Base-by-base conservation (phyloP, 2,329 filamentous ascomycete genomes). In the Calonectria pteridis region DNA sequence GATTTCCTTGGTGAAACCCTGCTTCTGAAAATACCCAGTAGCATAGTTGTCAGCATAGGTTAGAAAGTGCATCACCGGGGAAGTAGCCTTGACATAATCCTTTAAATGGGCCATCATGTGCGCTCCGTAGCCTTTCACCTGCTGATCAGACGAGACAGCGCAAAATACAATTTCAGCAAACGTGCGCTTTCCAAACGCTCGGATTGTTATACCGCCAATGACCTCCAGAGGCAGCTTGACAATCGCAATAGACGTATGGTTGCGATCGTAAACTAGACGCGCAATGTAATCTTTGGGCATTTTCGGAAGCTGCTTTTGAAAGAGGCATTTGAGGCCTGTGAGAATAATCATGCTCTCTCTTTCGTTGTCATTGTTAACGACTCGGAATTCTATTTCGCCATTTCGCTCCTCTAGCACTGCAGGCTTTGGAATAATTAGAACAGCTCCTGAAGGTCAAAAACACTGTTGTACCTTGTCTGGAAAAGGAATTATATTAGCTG, bases 261-360 rank as follows among this genome's bases (percentile, higher is more conserved):
- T 98, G 65, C 97, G 93, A 85, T 99, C 97, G 86, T 99, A 99
- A 72, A 99, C 97, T 9, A 99, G 91, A 46, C 97, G 94, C 4
- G 97, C 97, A 79, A 99, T 98, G 84, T 99, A 99, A 82, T 98
- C 97, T 85, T 98, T 98, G 18, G 97, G 97, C 97, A 99, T 99
- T 85, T 98, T 98, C 0, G 97, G 97, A 7, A 99, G 89, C 83
- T 99, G 97, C 81, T 98, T 98, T 84, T 99, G 97, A 81, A 99
- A 98, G 77, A 99, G 97, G 83, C 96, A 98, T 84, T 98, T 99
- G 69, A 99, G 88, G 14, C 97, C 97, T 0, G 96, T 98, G 73
- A 99, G 89, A 79, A 99, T 97, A 82, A 98, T 97, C 77, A 96
- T 93, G 82, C 94, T 97, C 81, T 98, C 95, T 77, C 94, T 91